These are phyloP conservation scores for Clathrus columnatus DNA, from an alignment of 768 basidiomycete species.

Conservation along the genomic window DNA sequence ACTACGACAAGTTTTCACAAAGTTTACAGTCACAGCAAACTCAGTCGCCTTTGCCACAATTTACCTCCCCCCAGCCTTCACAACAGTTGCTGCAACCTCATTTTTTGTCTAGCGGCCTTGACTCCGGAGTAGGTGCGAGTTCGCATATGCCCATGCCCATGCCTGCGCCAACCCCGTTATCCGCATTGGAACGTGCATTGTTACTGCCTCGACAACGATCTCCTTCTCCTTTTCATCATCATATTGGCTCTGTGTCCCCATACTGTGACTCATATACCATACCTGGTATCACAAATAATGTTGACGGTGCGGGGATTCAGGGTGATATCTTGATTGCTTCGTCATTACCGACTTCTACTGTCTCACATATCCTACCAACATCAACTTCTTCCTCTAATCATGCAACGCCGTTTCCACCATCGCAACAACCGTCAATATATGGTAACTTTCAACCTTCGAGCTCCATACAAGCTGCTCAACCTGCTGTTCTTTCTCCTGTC, in stretches of 20 bases:
- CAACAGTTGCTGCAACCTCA: not conserved
- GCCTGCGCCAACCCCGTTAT: slow-evolving; percentile 1
- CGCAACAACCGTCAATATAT: not conserved
- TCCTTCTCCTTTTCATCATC: slow-evolving; percentile 26
- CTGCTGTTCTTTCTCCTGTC: not conserved
- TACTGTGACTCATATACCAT: slow-evolving; percentile 24
- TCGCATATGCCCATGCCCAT: slow-evolving; percentile 2
- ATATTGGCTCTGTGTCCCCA: slow-evolving; percentile 31
- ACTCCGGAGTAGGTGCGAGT: not conserved
- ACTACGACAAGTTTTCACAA: slow-evolving; percentile 76
- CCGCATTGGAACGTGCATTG: slow-evolving; percentile 20
- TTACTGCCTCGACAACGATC: slow-evolving; percentile 26
- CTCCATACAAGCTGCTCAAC: not conserved
- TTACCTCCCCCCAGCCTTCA: not conserved
- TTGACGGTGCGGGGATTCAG: not conserved
- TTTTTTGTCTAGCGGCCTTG: not conserved
- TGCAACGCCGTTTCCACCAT: not conserved
- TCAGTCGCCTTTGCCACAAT: slow-evolving; percentile 15
- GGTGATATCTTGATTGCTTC: slow-evolving; percentile 1
- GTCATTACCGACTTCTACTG: too few species aligned
- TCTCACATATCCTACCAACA: not conserved
- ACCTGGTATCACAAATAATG: slow-evolving; percentile 5
- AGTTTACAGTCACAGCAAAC: slow-evolving; percentile 18
- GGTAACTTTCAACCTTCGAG: not conserved
- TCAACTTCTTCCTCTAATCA: not conserved